Evolutionary conservation across 2,329 filamentous ascomycete species (phyloP).

Genomic region (Botrytis tulipae): DNA sequence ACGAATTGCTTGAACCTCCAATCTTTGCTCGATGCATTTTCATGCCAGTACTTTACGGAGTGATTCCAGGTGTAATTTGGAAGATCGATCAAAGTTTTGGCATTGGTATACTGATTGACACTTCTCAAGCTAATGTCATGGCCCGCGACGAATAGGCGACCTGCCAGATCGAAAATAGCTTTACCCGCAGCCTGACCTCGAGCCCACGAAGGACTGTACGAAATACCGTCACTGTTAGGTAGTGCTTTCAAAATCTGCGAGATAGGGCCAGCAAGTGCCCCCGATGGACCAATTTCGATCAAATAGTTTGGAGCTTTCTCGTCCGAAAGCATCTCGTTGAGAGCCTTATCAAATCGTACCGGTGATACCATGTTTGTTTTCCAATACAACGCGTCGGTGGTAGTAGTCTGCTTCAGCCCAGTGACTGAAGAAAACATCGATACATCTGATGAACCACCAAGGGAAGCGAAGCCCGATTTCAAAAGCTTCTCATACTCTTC

Average conservation of each 20-base stretch:
- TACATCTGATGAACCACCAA: background rate
- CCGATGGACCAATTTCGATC: slow-evolving; percentile 25
- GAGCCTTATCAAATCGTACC: slow-evolving; percentile 23
- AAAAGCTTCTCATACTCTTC: slow-evolving; percentile 13
- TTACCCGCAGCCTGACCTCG: slow-evolving; percentile 10
- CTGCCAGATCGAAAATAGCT: slow-evolving; percentile 20
- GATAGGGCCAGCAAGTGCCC: slow-evolving; percentile 22
- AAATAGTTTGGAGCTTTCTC: slow-evolving; percentile 7
- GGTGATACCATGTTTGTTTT: slow-evolving; percentile 26
- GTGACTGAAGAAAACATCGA: slow-evolving; percentile 14
- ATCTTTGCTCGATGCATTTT: slow-evolving; percentile 47
- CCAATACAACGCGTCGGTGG: slow-evolving; percentile 25
- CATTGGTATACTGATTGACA: slow-evolving; percentile 38
- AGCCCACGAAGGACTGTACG: slow-evolving; percentile 20
- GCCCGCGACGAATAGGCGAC: slow-evolving; percentile 19
- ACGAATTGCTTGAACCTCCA: slow-evolving; percentile 47
- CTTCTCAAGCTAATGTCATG: slow-evolving; percentile 5
- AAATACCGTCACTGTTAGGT: slow-evolving; percentile 42
- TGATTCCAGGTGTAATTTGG: slow-evolving; percentile 57
- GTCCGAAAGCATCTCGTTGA: slow-evolving; percentile 1
- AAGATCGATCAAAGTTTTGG: slow-evolving; percentile 41
- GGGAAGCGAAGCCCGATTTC: slow-evolving; percentile 16
- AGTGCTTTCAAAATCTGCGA: slow-evolving; percentile 15
- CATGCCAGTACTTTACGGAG: slow-evolving; percentile 51
- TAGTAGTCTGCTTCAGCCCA: background rate